Conservation (phyloP, 2,329 filamentous ascomycete genomes). For the Colletotrichum somersetense region DNA sequence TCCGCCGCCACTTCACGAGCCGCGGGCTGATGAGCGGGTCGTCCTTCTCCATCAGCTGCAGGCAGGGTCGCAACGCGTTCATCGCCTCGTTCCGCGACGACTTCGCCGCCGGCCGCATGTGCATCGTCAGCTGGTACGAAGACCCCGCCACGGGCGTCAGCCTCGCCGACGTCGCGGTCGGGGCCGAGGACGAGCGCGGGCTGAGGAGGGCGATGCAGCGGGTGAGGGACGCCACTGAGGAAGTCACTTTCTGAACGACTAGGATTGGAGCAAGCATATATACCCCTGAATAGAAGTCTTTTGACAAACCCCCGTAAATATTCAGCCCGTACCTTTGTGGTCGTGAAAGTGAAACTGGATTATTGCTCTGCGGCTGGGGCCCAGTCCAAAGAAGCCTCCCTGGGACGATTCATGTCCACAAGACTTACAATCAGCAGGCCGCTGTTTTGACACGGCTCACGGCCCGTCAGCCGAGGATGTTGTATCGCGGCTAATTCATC, state of each 20-base stretch:
- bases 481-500: too few relatives aligned
- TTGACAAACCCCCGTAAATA: too few relatives aligned
- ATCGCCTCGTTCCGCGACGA: conserved; percentile 45
- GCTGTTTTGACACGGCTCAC: neutral
- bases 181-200: conserved; percentile 45
- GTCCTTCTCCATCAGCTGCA: conserved; percentile 47
- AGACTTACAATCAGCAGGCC: neutral
- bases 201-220: conserved; percentile 44
- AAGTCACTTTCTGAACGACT: conserved; percentile 54
- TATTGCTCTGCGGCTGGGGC: neutral
- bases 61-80: conserved; percentile 45
- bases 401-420: neutral
- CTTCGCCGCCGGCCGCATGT: conserved; percentile 48
- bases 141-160: conserved; percentile 46
- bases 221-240: conserved; percentile 47
- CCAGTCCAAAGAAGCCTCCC: neutral
- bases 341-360: neutral
- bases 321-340: neutral
- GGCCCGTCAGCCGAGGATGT: neutral
- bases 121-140: conserved; percentile 51
- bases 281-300: too few relatives aligned
- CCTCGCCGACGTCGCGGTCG: conserved; percentile 50
- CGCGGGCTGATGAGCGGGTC: conserved; percentile 47
- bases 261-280: neutral
- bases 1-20: conserved; percentile 48